phyloP scores from a whole-genome alignment of 352 stramenopile genomes.

The Globisporangium emineosum region DNA sequence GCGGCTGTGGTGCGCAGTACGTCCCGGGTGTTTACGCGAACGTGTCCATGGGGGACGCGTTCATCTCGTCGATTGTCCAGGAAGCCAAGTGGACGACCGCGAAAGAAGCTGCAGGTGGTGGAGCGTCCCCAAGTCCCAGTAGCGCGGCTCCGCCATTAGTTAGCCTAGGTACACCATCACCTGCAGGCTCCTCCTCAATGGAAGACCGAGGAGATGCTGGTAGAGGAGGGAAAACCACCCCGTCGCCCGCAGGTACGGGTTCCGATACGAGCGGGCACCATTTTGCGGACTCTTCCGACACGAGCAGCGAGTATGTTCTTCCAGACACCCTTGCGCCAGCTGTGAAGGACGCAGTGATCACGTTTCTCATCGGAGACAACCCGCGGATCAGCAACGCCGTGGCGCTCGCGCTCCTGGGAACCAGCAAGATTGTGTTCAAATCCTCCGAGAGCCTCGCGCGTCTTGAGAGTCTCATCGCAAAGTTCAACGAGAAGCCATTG shows the following conservation, averaged over 20 bases:
- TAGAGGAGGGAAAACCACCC: background rate
- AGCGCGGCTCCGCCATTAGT: background rate
- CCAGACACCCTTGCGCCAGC: background rate
- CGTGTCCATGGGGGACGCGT: constrained; percentile 18
- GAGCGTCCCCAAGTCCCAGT: background rate
- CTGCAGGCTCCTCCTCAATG: background rate
- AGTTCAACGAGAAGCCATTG: constrained; percentile 6
- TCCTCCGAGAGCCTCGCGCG: constrained; percentile 4
- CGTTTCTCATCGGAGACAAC: constrained; percentile 6
- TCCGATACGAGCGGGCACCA: too few relatives aligned
- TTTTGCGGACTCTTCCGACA: background rate
- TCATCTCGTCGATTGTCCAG: constrained; percentile 18
- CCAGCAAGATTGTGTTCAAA: constrained; percentile 4
- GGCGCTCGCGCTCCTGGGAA: background rate
- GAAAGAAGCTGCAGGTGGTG: background rate
- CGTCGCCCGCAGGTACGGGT: background rate
- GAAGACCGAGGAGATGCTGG: background rate
- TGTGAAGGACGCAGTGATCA: background rate
- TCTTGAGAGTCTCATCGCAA: constrained; percentile 1
- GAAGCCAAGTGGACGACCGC: constrained; percentile 1
- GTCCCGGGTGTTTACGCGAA: constrained; percentile 20
- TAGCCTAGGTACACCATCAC: background rate
- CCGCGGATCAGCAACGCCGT: background rate
- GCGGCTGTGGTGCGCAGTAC: constrained; percentile 12
- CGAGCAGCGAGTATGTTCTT: constrained; percentile 1